Evolutionary conservation across 768 basidiomycete species (phyloP), one percentile per base, ranked within the genome.

Genomic region (Leccinum broughii): DNA sequence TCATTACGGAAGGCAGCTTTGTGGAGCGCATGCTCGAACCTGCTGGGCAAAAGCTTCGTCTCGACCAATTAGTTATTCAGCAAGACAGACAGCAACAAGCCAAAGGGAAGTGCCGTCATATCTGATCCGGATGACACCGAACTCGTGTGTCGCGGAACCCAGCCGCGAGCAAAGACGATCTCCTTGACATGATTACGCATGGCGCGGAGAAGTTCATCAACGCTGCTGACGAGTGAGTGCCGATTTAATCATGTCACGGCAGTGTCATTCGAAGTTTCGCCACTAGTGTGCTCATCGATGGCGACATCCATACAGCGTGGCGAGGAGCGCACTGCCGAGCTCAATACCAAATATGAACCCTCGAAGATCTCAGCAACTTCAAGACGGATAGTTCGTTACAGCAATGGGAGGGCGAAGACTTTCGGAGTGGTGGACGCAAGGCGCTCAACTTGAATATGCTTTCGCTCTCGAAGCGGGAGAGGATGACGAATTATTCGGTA

Each of bases 121-220:
- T 15, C 7, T 7, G 53, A 46, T 61, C 49, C 3, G 5, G 28
- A 54, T 61, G 37, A 26, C 14, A 6, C 14, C 39, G 20, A 35
- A 24, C 32, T 54, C 13, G 57, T 50, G 35, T 30, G 22, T 64
- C 24, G 58, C 49, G 37, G 57, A 41, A 51, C 54, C n/a, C 67
- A 89, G 95, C 92, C 56, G 89, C 92, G 15, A 92, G 87, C 73
- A 98, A 98, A 78, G 97, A 98, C 52, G 97, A 98, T 59, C 80
- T 99, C 14, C 77, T 98, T 37, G 95, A 98, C 70, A 99, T 98
- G 94, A 98, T 99, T 60, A 89, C 95, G 5, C 94, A 96, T 68
- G 96, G 97, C 20, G 95, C 95, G 0, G 96, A 98, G 72, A 91
- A 93, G 75, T 97, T 99, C 58, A 95, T 98, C 73, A 96, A 89